Evolutionary conservation across 805 yeast species (phyloP).

Genomic region (Monosporozyma aquatica): DNA sequence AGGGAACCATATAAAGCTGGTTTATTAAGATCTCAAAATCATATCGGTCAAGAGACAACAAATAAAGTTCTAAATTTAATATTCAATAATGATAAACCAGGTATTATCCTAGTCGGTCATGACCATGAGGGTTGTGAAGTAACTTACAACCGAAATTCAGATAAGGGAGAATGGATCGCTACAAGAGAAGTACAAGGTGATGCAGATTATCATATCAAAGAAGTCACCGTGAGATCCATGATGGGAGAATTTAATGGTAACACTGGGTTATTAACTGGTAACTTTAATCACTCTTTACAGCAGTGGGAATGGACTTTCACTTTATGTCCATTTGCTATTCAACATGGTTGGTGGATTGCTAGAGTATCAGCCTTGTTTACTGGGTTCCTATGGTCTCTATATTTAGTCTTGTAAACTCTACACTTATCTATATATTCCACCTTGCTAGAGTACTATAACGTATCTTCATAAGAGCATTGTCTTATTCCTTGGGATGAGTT

Average conservation of each 20-base stretch:
- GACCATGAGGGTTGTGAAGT: conserved; percentile 92
- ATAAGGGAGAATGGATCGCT: conserved; percentile 41
- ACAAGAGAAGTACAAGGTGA: conserved; percentile 15
- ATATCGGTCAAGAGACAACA: conserved; percentile 56
- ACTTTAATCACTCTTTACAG: conserved; percentile 35
- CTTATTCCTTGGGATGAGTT: too few species aligned
- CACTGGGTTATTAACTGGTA: conserved; percentile 76
- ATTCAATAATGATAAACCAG: conserved; percentile 58
- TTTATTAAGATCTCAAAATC: conserved; percentile 75
- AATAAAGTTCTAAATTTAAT: conserved; percentile 62
- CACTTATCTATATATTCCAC: too few species aligned
- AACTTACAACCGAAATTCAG: conserved; percentile 42
- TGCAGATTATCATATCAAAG: conserved; percentile 40
- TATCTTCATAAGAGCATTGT: too few species aligned
- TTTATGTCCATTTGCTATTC: conserved; percentile 74
- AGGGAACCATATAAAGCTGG: conserved; percentile 61
- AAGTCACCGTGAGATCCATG: conserved; percentile 81
- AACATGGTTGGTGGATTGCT: conserved; percentile 94
- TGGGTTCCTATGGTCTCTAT: conserved; percentile 32
- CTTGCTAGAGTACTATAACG: too few species aligned
- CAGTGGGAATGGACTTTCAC: conserved; percentile 61
- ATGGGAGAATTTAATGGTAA: conserved; percentile 96
- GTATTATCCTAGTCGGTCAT: conserved; percentile 85
- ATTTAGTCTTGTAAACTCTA: conserved; percentile 5
- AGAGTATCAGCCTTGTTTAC: conserved; percentile 43